Evolutionary conservation across 2,329 filamentous ascomycete species (phyloP).

Genomic region (Oidium heveae): DNA sequence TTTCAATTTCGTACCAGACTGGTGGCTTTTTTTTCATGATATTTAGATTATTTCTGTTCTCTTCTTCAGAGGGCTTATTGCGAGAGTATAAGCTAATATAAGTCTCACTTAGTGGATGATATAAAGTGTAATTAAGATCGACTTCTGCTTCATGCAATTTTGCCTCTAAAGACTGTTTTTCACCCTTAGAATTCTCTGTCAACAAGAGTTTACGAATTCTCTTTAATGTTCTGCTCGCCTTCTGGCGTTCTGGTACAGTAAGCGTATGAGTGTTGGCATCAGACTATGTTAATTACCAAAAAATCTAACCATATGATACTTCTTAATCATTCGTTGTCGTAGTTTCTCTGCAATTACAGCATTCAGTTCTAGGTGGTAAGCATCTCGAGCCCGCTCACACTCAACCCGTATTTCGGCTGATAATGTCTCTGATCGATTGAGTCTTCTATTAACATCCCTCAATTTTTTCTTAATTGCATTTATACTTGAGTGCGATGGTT

Average conservation of each 20-base stretch:
- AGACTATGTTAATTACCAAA: constrained; percentile 30
- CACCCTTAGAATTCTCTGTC: constrained; percentile 23
- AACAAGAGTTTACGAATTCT: constrained; percentile 33
- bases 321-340: constrained; percentile 44
- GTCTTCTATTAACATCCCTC: constrained; percentile 40
- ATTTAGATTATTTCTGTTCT: constrained; percentile 9
- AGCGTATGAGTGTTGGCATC: not conserved
- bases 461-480: constrained; percentile 46
- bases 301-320: constrained; percentile 66
- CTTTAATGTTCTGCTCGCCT: constrained; percentile 41
- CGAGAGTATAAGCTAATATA: constrained; percentile 40
- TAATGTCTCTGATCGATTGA: constrained; percentile 34
- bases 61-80: constrained; percentile 11
- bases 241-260: constrained; percentile 34
- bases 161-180: constrained; percentile 24
- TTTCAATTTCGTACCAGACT: constrained; percentile 45
- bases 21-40: constrained; percentile 15
- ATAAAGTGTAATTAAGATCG: constrained; percentile 50
- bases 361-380: constrained; percentile 37
- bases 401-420: constrained; percentile 43
- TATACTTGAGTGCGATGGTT: constrained; percentile 16
- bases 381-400: constrained; percentile 44
- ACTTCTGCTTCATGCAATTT: constrained; percentile 45
- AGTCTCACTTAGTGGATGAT: constrained; percentile 42
- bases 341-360: constrained; percentile 33